Evolutionary conservation across 164 flowering plant genomes (phyloP), one percentile per base, ranked within the genome.

Genomic region (Sextonia rubra): DNA sequence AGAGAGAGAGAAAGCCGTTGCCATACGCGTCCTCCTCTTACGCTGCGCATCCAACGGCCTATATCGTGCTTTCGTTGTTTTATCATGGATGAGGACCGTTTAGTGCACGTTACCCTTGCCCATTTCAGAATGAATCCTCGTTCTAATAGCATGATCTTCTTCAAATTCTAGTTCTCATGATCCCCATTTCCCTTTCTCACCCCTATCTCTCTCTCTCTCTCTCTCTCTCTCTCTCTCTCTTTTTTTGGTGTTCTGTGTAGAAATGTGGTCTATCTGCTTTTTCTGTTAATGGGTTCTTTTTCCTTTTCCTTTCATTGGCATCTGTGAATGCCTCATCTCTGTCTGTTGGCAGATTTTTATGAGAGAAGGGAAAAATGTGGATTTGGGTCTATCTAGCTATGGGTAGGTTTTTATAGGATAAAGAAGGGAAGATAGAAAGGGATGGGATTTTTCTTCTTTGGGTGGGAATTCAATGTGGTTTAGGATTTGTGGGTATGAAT

Each of bases 401-500:
- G n/a, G 12, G 73, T 66, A 32, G 70, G 49, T 71, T 15, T 15
- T 52, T 52, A 52, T 52, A 52, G 84, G 71, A 71, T 69, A 30
- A 47, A 37, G 73, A 78, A 78, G 70, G 75, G 75, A 71, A 73
- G 76, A 66, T 70, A 37, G 44, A 37, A 37, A 37, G 44, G 44
- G 44, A n/a, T n/a, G n/a, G 64, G 64, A 14, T 52, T 52, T 15
- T 52, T 52, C 17, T 15, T 52, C 18, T 17, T 52, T 75, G 68
- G 75, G 70, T 64, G 80, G 70, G 65, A 68, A 27, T 72, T 86
- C 90, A 86, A 88, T 89, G 93, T 79, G 83, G 86, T 78, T 73
- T 84, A 75, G 71, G 71, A 82, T 84, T 79, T 66, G 83, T 79
- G 68, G 44, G 84, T 77, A 81, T 86, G 89, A 79, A 94, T 94